Conservation (phyloP, 768 basidiomycete species). For the Pisolithus sp. region DNA sequence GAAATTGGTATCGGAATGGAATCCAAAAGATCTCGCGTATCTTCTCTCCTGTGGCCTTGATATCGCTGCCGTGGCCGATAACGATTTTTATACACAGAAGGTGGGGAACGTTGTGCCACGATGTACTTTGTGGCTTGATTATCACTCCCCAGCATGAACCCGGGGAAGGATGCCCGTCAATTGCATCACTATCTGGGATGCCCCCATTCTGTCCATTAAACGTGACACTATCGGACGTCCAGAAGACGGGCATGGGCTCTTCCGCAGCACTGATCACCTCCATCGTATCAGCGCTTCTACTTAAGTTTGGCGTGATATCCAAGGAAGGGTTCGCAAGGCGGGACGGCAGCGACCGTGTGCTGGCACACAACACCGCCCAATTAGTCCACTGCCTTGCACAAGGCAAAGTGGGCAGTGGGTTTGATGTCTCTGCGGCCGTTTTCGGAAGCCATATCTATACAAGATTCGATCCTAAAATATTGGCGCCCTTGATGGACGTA, state of each 20-base stretch:
- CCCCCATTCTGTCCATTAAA: conserved; percentile 70
- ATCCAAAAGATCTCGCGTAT: conserved; percentile 37
- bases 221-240: conserved; percentile 70
- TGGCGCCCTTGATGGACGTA: conserved; percentile 57
- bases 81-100: conserved; percentile 97
- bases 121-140: conserved; percentile 3
- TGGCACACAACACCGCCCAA: conserved; percentile 92
- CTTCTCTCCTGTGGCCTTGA: conserved; percentile 53
- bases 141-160: conserved; percentile 48
- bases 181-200: conserved; percentile 61
- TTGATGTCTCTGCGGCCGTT: conserved; percentile 90
- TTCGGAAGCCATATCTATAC: conserved; percentile 94
- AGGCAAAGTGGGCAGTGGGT: conserved; percentile 96
- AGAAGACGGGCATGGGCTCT: conserved; percentile 97
- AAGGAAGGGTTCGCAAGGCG: conserved; percentile 39
- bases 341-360: conserved; percentile 40
- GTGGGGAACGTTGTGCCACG: conserved; percentile 32
- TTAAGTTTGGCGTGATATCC: conserved; percentile 65
- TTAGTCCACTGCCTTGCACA: conserved; percentile 95
- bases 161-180: conserved; percentile 52
- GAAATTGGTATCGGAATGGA: conserved; percentile 56
- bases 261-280: conserved; percentile 97
- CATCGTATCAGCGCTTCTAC: conserved; percentile 76
- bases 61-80: conserved; percentile 84
- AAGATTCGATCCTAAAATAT: conserved; percentile 71